phyloP scores from a whole-genome alignment of 345 rosid species.

The Iberis pinnata region DNA sequence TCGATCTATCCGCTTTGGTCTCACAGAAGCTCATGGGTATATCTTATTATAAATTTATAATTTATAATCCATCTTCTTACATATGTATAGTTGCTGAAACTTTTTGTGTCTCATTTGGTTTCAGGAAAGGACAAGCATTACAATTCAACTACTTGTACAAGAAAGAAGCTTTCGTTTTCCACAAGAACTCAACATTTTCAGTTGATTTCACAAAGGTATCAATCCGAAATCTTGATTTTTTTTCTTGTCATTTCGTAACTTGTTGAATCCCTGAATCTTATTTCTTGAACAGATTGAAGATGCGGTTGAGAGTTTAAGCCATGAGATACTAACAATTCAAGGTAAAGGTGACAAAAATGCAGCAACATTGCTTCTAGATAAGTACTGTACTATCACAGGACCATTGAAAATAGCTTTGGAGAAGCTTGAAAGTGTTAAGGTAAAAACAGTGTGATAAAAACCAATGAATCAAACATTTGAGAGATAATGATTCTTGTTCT shows the following conservation, averaged over 20 bases:
- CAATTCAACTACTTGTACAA: constrained; percentile 90
- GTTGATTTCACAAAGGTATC: constrained; percentile 76
- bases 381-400: constrained; percentile 53
- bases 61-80: constrained; percentile 7
- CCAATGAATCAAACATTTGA: not conserved
- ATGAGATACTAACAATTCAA: constrained; percentile 70
- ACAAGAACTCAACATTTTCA: constrained; percentile 57
- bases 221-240: constrained; percentile 7
- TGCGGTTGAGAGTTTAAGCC: constrained; percentile 79
- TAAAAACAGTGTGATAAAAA: constrained; percentile 12
- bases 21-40: constrained; percentile 97
- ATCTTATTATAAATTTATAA: too few species aligned
- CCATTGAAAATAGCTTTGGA: constrained; percentile 58
- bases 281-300: constrained; percentile 43
- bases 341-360: constrained; percentile 81
- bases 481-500: not conserved
- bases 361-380: constrained; percentile 53
- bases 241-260: not conserved
- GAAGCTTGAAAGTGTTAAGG: constrained; percentile 60
- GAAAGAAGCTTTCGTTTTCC: constrained; percentile 65
- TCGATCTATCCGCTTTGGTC: constrained; percentile 85
- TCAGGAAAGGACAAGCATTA: constrained; percentile 86
- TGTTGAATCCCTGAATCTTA: constrained; percentile 4
- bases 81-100: not conserved
- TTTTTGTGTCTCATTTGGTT: constrained; percentile 3